Conservation (phyloP, 768 basidiomycete species). For the Phaffia australis region DNA sequence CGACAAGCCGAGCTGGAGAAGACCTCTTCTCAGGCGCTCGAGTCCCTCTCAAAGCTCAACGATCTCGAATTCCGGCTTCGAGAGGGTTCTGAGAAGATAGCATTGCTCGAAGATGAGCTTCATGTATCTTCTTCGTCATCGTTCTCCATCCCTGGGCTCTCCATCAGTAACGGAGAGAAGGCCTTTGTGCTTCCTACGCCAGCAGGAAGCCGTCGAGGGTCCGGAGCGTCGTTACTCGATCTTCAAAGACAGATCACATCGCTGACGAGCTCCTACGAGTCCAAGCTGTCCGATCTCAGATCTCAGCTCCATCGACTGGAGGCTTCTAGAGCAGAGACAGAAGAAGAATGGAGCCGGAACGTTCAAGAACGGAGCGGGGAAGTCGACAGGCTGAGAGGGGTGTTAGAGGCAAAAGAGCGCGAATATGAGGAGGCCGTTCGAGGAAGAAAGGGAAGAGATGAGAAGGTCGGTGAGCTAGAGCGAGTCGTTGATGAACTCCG, state of each 20-base stretch:
- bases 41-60: slow-evolving; percentile 61
- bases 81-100: slow-evolving; percentile 62
- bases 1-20: slow-evolving; percentile 86
- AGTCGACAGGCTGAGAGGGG: slow-evolving; percentile 56
- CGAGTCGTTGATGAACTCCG: slow-evolving; percentile 47
- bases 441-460: slow-evolving; percentile 44
- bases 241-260: slow-evolving; percentile 56
- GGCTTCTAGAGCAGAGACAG: slow-evolving; percentile 72
- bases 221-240: slow-evolving; percentile 28
- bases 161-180: neutral
- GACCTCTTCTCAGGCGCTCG: slow-evolving; percentile 61
- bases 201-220: neutral
- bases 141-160: neutral
- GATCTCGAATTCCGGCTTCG: slow-evolving; percentile 80
- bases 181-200: neutral
- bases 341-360: slow-evolving; percentile 80
- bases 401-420: slow-evolving; percentile 51
- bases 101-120: slow-evolving; percentile 46
- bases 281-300: slow-evolving; percentile 60
- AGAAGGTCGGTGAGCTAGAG: slow-evolving; percentile 48
- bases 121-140: slow-evolving; percentile 28
- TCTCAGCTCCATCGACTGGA: slow-evolving; percentile 55
- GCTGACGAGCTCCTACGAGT: slow-evolving; percentile 65
- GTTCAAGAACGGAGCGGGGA: slow-evolving; percentile 67
- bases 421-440: slow-evolving; percentile 50